phyloP scores from a whole-genome alignment of 805 yeast species.

The Schwanniomyces sp. region DNA sequence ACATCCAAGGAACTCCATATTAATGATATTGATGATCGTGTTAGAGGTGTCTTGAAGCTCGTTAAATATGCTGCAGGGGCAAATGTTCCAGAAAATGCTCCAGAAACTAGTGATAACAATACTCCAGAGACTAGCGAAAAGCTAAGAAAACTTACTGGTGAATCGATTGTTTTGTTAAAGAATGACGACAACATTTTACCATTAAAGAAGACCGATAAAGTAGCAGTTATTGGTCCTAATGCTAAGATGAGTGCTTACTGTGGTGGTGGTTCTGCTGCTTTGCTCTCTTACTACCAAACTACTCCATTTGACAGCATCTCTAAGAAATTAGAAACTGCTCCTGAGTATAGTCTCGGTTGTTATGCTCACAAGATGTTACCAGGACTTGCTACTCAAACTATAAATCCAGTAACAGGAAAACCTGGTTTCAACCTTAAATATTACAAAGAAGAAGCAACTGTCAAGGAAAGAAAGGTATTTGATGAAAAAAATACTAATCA shows the following conservation, averaged over 20 bases:
- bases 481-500: constrained; percentile 17
- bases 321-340: constrained; percentile 12
- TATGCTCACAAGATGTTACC: constrained; percentile 29
- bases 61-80: constrained; percentile 20
- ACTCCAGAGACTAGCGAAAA: constrained; percentile 22
- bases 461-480: constrained; percentile 5
- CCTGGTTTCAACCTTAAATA: constrained; percentile 23
- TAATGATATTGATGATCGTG: constrained; percentile 26
- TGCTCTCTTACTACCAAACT: constrained; percentile 24
- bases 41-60: constrained; percentile 23
- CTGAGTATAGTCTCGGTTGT: constrained; percentile 30
- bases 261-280: constrained; percentile 36
- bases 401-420: constrained; percentile 19
- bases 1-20: constrained; percentile 25
- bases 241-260: constrained; percentile 27
- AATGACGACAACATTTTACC: constrained; percentile 27
- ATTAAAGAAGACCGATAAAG: constrained; percentile 26
- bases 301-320: constrained; percentile 24
- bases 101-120: constrained; percentile 19
- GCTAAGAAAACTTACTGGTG: constrained; percentile 21
- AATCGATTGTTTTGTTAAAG: constrained; percentile 28
- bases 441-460: constrained; percentile 13
- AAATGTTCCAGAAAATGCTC: constrained; percentile 20
- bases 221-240: constrained; percentile 34
- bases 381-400: constrained; percentile 19